Evolutionary conservation across 306 rosid species (phyloP).

Genomic region (Gillenia trifoliata): DNA sequence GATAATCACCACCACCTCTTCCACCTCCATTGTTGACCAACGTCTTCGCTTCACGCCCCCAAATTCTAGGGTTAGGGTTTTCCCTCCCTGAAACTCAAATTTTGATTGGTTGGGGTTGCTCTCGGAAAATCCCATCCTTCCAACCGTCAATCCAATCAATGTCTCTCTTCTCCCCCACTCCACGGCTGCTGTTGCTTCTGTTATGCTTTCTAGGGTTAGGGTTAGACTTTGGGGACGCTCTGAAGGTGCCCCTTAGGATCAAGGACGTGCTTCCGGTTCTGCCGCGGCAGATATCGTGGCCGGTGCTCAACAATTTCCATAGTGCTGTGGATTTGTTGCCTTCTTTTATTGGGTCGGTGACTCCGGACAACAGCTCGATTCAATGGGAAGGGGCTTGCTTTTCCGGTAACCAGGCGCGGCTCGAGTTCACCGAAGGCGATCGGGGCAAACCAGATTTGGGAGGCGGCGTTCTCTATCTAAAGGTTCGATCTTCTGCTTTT

Average conservation of each 20-base stretch:
- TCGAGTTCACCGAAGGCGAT: conserved; percentile 47
- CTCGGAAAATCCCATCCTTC: not conserved
- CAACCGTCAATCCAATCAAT: conserved; percentile 29
- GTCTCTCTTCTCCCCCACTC: conserved; percentile 15
- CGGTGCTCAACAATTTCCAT: conserved; percentile 80
- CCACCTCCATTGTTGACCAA: not conserved
- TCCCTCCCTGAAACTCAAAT: not conserved
- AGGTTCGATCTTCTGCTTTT: conserved; percentile 36
- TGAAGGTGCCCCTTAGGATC: conserved; percentile 64
- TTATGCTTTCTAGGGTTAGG: conserved; percentile 38
- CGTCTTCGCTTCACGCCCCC: not conserved
- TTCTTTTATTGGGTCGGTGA: conserved; percentile 70
- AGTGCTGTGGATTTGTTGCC: conserved; percentile 94
- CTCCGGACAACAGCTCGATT: conserved; percentile 53
- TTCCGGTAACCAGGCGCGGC: conserved; percentile 55
- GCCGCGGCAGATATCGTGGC: conserved; percentile 83
- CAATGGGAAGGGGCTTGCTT: conserved; percentile 92
- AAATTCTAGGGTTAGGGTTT: conserved; percentile 18
- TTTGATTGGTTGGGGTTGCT: not conserved
- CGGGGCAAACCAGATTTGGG: conserved; percentile 44
- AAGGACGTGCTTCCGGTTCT: conserved; percentile 88
- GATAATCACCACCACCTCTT: not conserved
- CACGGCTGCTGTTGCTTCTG: conserved; percentile 7
- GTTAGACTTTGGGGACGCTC: conserved; percentile 30
- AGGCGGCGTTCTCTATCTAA: conserved; percentile 81